A percentile compares a stretch with the other conserved stretches of the same genome.
phyloP scores from a whole-genome alignment of 495 filamentous ascomycete genomes.

The Pyronema domesticum region DNA sequence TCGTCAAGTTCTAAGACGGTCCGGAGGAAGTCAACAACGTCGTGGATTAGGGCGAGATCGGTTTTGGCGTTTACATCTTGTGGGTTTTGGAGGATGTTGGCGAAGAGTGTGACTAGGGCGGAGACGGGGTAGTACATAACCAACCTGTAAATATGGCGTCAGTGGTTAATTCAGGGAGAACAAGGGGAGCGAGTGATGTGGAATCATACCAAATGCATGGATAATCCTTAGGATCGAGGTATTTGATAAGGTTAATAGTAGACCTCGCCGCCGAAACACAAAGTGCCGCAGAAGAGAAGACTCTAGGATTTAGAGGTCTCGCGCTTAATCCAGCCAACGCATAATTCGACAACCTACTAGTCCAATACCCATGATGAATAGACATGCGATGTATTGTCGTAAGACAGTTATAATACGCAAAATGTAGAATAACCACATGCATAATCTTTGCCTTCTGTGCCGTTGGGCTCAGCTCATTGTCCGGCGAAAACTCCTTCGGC shows the following conservation, averaged over 20 bases:
- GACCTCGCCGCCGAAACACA: conserved; percentile 85
- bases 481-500: conserved; percentile 81
- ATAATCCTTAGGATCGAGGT: conserved; percentile 88
- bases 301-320: conserved; percentile 72
- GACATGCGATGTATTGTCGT: conserved; percentile 98
- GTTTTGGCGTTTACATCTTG: conserved; percentile 72
- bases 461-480: conserved; percentile 79
- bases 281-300: conserved; percentile 82
- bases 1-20: conserved; percentile 51
- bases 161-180: conserved; percentile 17
- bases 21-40: conserved; percentile 70
- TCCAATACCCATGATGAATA: conserved; percentile 96
- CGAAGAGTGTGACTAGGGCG: conserved; percentile 85
- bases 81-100: conserved; percentile 92
- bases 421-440: conserved; percentile 83
- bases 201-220: conserved; percentile 76
- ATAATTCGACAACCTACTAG: conserved; percentile 81
- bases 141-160: conserved; percentile 39
- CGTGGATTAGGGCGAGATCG: conserved; percentile 77
- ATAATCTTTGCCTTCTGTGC: conserved; percentile 71
- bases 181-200: neutral
- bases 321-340: conserved; percentile 87
- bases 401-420: conserved; percentile 92
- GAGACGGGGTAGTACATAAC: conserved; percentile 96
- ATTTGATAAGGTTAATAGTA: conserved; percentile 83